Percentiles rank a stretch among this genome's conserved stretches.
Conservation (phyloP, 2,329 filamentous ascomycete genomes). For the Venturia oleaginea region DNA sequence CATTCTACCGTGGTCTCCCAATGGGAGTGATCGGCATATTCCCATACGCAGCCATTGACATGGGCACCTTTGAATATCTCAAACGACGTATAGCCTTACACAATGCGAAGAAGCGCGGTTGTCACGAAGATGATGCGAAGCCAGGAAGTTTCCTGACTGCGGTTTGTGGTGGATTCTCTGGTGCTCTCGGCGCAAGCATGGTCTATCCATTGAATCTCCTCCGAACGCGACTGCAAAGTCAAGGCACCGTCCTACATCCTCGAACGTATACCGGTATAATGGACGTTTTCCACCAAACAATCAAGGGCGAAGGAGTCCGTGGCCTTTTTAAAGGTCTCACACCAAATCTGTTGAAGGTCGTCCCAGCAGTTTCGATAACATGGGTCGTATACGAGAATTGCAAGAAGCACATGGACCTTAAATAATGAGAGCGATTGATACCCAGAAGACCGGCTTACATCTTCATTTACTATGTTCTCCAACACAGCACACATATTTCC, state of each 20-base stretch:
- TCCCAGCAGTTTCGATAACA: conserved; percentile 81
- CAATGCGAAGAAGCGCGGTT: conserved; percentile 58
- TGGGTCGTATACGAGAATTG: conserved; percentile 35
- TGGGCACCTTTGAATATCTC: conserved; percentile 88
- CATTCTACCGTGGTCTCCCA: conserved; percentile 85
- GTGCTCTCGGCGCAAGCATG: conserved; percentile 82
- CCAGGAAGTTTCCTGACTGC: conserved; percentile 79
- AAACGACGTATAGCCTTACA: conserved; percentile 65
- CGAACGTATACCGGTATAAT: conserved; percentile 83
- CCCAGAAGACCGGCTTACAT: neutral
- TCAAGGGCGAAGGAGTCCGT: conserved; percentile 70
- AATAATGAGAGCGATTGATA: conserved; percentile 17
- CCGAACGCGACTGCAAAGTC: conserved; percentile 83
- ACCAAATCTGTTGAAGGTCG: conserved; percentile 91
- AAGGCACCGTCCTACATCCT: conserved; percentile 86
- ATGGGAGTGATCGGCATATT: conserved; percentile 97
- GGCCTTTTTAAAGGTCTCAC: conserved; percentile 93
- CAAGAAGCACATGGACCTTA: conserved; percentile 28
- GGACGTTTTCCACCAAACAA: conserved; percentile 78
- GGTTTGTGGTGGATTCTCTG: conserved; percentile 81
- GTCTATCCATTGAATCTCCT: conserved; percentile 95
- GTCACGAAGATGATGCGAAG: conserved; percentile 69
- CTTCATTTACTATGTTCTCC: conserved; percentile 4
- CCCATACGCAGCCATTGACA: conserved; percentile 92
- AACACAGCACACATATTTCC: neutral